These are phyloP conservation scores for Ehretia macrophylla DNA, from an alignment of 257 asterid species.

Conservation along the genomic window DNA sequence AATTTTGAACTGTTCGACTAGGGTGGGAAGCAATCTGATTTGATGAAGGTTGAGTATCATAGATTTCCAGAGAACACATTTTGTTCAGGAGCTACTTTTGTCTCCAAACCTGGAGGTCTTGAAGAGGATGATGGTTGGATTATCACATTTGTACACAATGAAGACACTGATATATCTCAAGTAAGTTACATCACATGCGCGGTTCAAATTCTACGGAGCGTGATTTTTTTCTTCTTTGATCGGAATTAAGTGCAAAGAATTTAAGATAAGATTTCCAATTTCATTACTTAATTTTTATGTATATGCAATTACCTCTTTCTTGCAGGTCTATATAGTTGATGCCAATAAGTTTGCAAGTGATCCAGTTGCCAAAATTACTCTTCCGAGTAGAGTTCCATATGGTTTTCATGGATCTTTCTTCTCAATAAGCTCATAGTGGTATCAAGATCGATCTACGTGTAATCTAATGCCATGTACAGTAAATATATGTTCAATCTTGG, in stretches of 20 bases:
- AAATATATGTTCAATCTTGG: too few relatives aligned
- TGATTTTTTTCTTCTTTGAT: too few relatives aligned
- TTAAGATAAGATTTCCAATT: too few relatives aligned
- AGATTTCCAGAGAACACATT: conserved; percentile 43
- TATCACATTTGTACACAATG: conserved; percentile 42
- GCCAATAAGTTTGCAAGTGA: conserved; percentile 36
- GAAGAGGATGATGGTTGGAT: conserved; percentile 72
- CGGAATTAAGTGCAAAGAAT: too few relatives aligned
- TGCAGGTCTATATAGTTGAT: conserved; percentile 51
- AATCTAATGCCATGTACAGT: not conserved
- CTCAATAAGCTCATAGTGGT: conserved; percentile 11
- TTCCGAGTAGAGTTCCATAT: conserved; percentile 62
- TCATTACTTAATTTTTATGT: not conserved
- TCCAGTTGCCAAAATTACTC: conserved; percentile 38
- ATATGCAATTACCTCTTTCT: not conserved
- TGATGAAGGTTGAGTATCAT: conserved; percentile 41
- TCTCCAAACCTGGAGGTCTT: conserved; percentile 27
- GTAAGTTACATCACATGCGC: conserved; percentile 18
- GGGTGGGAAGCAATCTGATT: conserved; percentile 12
- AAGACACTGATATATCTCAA: conserved; percentile 41
- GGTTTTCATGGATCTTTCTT: conserved; percentile 66
- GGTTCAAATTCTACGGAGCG: too few relatives aligned
- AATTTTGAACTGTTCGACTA: not conserved
- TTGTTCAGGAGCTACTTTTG: conserved; percentile 57
- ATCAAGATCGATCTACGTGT: conserved; percentile 6